Evolutionary conservation across 306 rosid genomes (phyloP).

Genomic region (Cucurbita pepo): DNA sequence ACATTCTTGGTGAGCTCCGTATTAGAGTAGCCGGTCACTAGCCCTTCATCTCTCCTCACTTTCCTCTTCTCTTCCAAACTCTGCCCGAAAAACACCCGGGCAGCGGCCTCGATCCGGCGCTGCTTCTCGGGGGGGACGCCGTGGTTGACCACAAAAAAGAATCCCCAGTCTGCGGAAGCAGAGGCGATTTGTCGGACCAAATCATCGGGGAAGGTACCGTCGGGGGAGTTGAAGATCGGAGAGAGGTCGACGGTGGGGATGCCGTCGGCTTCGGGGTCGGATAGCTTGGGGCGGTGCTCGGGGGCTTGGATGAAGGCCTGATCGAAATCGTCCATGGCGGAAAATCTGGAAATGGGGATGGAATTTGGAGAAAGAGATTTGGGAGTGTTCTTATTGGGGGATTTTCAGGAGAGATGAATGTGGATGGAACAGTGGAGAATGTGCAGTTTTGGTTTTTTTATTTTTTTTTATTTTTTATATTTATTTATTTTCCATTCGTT

Average conservation of each 20-base stretch:
- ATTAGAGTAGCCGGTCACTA: slow-evolving; percentile 35
- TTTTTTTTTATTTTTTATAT: too few relatives aligned
- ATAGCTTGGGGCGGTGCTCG: slow-evolving; percentile 47
- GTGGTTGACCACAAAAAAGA: slow-evolving; percentile 58
- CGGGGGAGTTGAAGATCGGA: background rate
- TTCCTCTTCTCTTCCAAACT: slow-evolving; percentile 43
- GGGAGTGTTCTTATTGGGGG: background rate
- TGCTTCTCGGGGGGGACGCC: slow-evolving; percentile 26
- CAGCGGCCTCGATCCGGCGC: slow-evolving; percentile 13
- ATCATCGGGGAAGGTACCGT: background rate
- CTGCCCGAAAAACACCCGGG: slow-evolving; percentile 36
- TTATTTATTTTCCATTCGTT: too few relatives aligned
- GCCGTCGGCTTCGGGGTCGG: slow-evolving; percentile 20
- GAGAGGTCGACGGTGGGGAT: slow-evolving; percentile 33
- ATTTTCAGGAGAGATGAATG: background rate
- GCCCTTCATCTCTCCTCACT: slow-evolving; percentile 19
- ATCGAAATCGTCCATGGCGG: slow-evolving; percentile 23
- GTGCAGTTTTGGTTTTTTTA: background rate
- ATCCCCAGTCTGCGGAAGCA: slow-evolving; percentile 55
- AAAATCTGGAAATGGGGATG: background rate
- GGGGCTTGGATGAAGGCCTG: slow-evolving; percentile 35
- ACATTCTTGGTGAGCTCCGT: slow-evolving; percentile 55
- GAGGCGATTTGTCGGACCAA: slow-evolving; percentile 30
- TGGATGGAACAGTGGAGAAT: background rate
- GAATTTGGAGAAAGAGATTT: background rate